phyloP scores from a whole-genome alignment of 1,284 basidiomycete genomes.

The Kwoniella shivajii region DNA sequence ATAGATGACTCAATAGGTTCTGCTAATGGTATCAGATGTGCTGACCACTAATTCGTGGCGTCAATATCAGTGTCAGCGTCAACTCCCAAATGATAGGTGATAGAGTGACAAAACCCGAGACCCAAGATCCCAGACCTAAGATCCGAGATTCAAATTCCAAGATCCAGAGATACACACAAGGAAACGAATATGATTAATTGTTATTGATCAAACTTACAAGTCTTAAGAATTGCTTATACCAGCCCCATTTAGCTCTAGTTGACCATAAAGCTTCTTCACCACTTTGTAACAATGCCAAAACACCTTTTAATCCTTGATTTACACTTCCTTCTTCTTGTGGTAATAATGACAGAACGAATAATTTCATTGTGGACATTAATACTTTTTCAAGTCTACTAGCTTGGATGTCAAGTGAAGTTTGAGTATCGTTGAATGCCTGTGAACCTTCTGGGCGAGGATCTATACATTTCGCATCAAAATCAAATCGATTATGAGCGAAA shows the following conservation, averaged over 20 bases:
- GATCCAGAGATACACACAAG: background rate
- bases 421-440: constrained; percentile 44
- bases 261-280: constrained; percentile 46
- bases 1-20: constrained; percentile 33
- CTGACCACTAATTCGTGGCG: constrained; percentile 22
- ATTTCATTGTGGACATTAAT: constrained; percentile 35
- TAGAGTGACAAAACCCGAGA: background rate
- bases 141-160: background rate
- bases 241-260: constrained; percentile 44
- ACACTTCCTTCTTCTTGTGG: constrained; percentile 26
- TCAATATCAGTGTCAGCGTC: background rate
- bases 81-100: too few relatives aligned
- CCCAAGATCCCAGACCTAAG: background rate
- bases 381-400: constrained; percentile 41
- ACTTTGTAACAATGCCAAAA: constrained; percentile 40
- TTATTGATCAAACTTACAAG: constrained; percentile 26
- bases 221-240: constrained; percentile 52
- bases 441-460: constrained; percentile 36
- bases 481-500: background rate
- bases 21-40: constrained; percentile 32
- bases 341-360: constrained; percentile 37
- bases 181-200: background rate
- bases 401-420: constrained; percentile 45
- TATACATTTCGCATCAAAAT: constrained; percentile 7
- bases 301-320: constrained; percentile 38